Percentiles rank a stretch among this genome's conserved stretches.
Conservation (phyloP, 306 rosid species). For the Rosa multiflora region DNA sequence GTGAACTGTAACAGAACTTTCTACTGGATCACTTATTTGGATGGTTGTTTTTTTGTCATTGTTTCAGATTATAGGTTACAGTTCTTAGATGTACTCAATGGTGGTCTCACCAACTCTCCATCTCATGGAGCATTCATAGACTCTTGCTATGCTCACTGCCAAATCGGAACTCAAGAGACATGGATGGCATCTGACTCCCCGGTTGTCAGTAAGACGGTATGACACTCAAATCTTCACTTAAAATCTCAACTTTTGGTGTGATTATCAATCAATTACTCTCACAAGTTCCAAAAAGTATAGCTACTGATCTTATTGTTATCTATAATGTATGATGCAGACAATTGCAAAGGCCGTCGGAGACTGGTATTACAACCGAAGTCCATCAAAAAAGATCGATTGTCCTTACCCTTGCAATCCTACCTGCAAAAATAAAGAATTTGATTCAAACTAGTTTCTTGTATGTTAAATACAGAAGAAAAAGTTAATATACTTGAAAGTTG, state of each 20-base stretch:
- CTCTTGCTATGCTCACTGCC: constrained; percentile 84
- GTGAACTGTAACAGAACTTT: neutral
- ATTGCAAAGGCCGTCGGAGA: constrained; percentile 79
- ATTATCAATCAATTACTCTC: neutral
- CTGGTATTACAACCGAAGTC: constrained; percentile 62
- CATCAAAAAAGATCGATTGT: constrained; percentile 68
- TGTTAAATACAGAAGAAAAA: neutral
- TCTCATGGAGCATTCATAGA: constrained; percentile 66
- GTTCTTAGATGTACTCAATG: constrained; percentile 48
- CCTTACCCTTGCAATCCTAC: constrained; percentile 89
- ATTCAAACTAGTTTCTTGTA: constrained; percentile 16
- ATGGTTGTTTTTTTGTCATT: constrained; percentile 9
- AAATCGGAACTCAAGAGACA: constrained; percentile 74
- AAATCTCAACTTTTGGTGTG: neutral
- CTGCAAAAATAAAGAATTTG: constrained; percentile 55
- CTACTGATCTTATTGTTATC: neutral
- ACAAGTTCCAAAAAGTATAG: neutral
- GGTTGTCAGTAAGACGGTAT: constrained; percentile 49
- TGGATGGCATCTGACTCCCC: constrained; percentile 74
- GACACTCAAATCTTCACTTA: neutral
- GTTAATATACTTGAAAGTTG: neutral
- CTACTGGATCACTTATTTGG: constrained; percentile 7
- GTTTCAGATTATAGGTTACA: constrained; percentile 63
- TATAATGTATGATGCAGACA: constrained; percentile 43
- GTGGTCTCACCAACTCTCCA: constrained; percentile 35